Base-by-base conservation (phyloP, 2,329 filamentous ascomycete genomes). In the Hirsutella minnesotensis region DNA sequence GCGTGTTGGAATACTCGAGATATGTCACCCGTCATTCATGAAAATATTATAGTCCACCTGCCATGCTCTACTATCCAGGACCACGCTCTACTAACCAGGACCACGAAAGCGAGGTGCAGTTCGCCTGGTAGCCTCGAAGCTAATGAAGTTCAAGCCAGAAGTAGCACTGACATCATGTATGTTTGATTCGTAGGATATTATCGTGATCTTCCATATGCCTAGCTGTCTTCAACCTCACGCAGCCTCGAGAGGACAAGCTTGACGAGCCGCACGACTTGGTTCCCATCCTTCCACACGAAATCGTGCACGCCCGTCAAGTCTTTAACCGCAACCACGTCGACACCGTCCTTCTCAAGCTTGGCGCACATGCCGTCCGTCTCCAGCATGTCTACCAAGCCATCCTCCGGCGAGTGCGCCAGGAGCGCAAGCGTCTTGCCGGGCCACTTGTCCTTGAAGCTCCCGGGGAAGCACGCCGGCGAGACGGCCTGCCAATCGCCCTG, bases 281-380 rank as follows among this genome's bases (percentile, higher is more conserved):
- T 56, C 15, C 81, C 81, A 45, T 75, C 68, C 54, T 72, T 55
- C 77, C 79, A 83, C 3, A 82, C 64, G 49, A 73, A 70, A 58
- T 85, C 74, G 58, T 87, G 83, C 31, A 65, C 66, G 4, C 77
- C 81, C 9, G 56, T 59, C 41, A 80, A 54, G 51, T 75, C 68
- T 47, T 57, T 65, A 29, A 59, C 40, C 29, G 57, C 49, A 5
- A 50, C 46, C 13, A 55, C 46, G 10, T 48, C 43, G 39, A 70
- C 46, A 59, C 60, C 57, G 60, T 65, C 58, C 29, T 59, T 53
- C 33, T 24, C 46, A 27, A 83, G 58, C 41, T 64, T 63, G 46
- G 56, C 54, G 43, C 68, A 64, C 73, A 84, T 79, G 15, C 59
- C 62, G 34, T 75, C 71, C 31, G 72, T 66, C 63, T 86, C 81